phyloP scores from a whole-genome alignment of 2,329 filamentous ascomycete genomes.

The Fusarium udum region DNA sequence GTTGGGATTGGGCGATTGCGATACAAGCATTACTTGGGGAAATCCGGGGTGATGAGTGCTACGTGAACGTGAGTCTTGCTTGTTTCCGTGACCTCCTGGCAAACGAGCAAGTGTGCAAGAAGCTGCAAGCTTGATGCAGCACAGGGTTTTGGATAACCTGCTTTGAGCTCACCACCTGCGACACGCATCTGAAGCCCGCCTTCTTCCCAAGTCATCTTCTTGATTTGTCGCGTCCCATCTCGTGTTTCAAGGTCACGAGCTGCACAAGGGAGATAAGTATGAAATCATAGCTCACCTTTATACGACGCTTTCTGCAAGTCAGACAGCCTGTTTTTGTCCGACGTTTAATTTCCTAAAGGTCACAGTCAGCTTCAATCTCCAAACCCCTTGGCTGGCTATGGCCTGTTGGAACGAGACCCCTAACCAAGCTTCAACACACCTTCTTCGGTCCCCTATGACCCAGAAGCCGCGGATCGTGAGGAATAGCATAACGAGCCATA shows the following conservation, averaged over 20 bases:
- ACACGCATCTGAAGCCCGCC: constrained; percentile 19
- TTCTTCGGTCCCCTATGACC: constrained; percentile 65
- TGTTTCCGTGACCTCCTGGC: constrained; percentile 32
- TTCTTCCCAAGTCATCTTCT: constrained; percentile 19
- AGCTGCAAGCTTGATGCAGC: constrained; percentile 33
- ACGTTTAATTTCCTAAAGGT: constrained; percentile 66
- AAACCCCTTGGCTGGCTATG: not conserved
- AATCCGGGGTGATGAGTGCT: constrained; percentile 34
- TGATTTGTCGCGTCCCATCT: constrained; percentile 14
- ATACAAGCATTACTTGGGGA: constrained; percentile 31
- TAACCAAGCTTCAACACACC: constrained; percentile 52
- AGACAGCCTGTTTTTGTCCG: constrained; percentile 71
- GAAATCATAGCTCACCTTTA: constrained; percentile 62
- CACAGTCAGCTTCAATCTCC: constrained; percentile 26
- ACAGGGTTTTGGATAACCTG: constrained; percentile 21
- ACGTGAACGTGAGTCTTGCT: constrained; percentile 35
- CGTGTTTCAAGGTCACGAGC: constrained; percentile 7
- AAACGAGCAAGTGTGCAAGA: constrained; percentile 30
- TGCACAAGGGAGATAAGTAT: constrained; percentile 25
- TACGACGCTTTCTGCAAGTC: constrained; percentile 69
- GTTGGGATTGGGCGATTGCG: constrained; percentile 9
- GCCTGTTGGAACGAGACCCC: not conserved
- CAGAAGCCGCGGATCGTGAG: constrained; percentile 60
- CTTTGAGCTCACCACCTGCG: constrained; percentile 19
- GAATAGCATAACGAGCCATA: constrained; percentile 57